These are phyloP conservation scores for Eremothecium coryli DNA, from an alignment of 1,139 yeast species.

Conservation along the genomic window DNA sequence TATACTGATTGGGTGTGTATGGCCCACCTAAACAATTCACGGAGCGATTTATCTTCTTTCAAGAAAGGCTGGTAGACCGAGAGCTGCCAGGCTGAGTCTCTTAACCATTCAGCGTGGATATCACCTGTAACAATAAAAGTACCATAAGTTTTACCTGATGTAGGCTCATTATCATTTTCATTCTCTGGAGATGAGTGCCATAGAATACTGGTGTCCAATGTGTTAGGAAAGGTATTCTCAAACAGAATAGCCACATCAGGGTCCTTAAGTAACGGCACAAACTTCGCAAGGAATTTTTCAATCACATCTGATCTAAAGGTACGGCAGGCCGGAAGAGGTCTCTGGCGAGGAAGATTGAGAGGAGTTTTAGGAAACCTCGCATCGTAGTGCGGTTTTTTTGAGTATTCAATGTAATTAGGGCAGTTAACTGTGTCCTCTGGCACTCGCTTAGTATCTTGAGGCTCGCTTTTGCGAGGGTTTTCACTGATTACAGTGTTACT, in stretches of 20 bases:
- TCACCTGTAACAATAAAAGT: conserved; percentile 84
- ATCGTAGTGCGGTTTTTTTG: conserved; percentile 40
- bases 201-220: conserved; percentile 75
- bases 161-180: conserved; percentile 6
- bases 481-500: too few species aligned
- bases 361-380: conserved; percentile 29
- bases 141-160: conserved; percentile 18
- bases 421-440: conserved; percentile 12
- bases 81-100: conserved; percentile 80
- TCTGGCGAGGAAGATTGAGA: conserved; percentile 54
- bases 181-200: conserved; percentile 44
- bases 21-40: conserved; percentile 60
- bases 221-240: conserved; percentile 81
- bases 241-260: conserved; percentile 64
- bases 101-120: conserved; percentile 80
- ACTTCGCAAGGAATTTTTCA: conserved; percentile 50
- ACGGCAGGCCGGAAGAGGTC: conserved; percentile 65
- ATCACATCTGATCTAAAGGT: conserved; percentile 59
- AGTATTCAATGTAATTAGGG: conserved; percentile 25
- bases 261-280: conserved; percentile 43
- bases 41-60: conserved; percentile 41
- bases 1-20: conserved; percentile 68
- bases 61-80: conserved; percentile 63
- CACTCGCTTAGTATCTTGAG: not conserved
- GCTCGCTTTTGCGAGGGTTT: too few species aligned